phyloP scores from a whole-genome alignment of 768 basidiomycete species.

The Agrocybe praecox region DNA sequence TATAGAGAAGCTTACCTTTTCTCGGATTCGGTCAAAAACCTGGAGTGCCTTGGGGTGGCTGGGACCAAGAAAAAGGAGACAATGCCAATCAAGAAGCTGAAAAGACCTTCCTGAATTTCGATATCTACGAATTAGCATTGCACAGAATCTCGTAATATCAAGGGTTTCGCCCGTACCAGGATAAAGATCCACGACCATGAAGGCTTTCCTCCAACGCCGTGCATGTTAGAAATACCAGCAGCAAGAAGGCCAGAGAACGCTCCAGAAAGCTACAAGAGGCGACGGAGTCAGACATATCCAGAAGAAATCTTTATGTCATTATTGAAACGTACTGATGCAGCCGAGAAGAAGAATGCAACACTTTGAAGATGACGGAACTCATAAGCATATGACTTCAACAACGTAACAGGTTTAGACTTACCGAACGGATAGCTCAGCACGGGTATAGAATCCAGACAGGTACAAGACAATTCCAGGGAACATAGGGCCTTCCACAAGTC shows the following conservation, averaged over 20 bases:
- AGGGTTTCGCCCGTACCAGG: conserved; percentile 16
- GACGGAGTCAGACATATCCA: neutral
- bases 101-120: conserved; percentile 8
- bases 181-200: conserved; percentile 56
- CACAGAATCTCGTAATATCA: neutral
- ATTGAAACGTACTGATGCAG: conserved; percentile 31
- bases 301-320: neutral
- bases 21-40: conserved; percentile 24
- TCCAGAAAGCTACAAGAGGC: conserved; percentile 42
- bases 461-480: conserved; percentile 44
- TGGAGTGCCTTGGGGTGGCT: conserved; percentile 11
- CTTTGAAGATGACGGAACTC: conserved; percentile 21
- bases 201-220: conserved; percentile 48
- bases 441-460: conserved; percentile 40
- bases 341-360: conserved; percentile 41
- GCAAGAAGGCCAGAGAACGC: conserved; percentile 70
- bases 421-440: conserved; percentile 34
- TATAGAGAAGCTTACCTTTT: conserved; percentile 25
- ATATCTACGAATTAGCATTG: neutral
- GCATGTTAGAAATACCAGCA: conserved; percentile 57
- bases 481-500: conserved; percentile 51
- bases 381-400: neutral
- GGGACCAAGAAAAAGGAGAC: conserved; percentile 13
- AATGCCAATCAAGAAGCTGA: conserved; percentile 7
- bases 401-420: conserved; percentile 7